Base-by-base conservation (phyloP, 2,329 filamentous ascomycete genomes). In the Neonectria neomacrospora region DNA sequence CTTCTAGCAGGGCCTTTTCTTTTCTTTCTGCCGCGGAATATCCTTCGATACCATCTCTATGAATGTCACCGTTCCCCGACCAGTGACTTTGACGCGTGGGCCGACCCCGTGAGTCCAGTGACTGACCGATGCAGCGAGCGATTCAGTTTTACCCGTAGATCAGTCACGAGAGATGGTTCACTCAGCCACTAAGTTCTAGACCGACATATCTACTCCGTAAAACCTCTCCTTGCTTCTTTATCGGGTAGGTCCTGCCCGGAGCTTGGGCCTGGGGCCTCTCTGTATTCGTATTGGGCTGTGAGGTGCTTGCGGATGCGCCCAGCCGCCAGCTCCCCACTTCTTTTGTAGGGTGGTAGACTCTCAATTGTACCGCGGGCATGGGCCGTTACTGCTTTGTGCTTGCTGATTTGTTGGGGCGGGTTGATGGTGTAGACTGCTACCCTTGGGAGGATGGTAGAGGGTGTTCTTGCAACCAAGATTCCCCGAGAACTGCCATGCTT, bases 51-150 rank as follows among this genome's bases (percentile, higher is more conserved):
- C 23, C 23, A 23, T 47, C 14, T 26, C 23, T 16, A 16, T 55
- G 22, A 23, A 34, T 32, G n/a, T 30, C 16, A 48, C 26, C 47
- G 34, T 28, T 59, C 54, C 32, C 39, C 42, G 42, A 58, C 64
- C 52, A 64, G 58, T 63, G 48, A 47, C 26, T 28, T 34, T 22
- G 32, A 22, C 69, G 53, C 67, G 63, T 71, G 65, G 59, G 28
- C 44, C n/a, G 41, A 23, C 56, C 63, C 23, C 42, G 51, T 68
- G 67, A 61, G 57, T 28, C 47, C n/a, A 54, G 50, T 63, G 61
- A 61, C 54, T 59, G 52, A 48, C 56, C 32, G 39, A 50, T 47
- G 60, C 32, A 18, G 45, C 22, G 5, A 28, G 30, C 51, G 45
- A 18, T n/a, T 30, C 45, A 5, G 16, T 58, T 41, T 41, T 22